Evolutionary conservation across 2,329 filamentous ascomycete genomes (phyloP).

Genomic region (Colletotrichum nymphaeae): DNA sequence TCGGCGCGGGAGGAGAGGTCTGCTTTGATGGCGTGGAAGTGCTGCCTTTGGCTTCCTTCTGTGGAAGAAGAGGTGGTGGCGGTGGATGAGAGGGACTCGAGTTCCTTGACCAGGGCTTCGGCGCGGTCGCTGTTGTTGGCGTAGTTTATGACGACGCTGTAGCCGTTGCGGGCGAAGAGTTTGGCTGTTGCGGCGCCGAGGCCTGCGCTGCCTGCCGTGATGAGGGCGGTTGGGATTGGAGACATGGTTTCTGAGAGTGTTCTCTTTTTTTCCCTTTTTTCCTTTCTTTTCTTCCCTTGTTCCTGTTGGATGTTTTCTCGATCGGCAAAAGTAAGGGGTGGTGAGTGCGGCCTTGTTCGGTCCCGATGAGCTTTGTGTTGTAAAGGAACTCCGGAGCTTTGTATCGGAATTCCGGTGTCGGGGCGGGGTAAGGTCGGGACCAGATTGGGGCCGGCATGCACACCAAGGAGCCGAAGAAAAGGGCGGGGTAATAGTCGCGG

Average conservation of each 20-base stretch:
- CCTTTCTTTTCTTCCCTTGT: neutral
- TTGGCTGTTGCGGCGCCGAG: conserved; percentile 71
- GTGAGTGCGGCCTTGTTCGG: neutral
- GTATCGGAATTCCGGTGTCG: neutral
- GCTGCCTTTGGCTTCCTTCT: conserved; percentile 23
- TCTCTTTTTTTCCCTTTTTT: neutral
- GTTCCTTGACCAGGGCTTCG: conserved; percentile 61
- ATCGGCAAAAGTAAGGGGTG: neutral
- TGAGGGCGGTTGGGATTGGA: conserved; percentile 43
- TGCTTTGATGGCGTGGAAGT: conserved; percentile 68
- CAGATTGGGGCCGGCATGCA: neutral
- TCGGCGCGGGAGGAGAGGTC: conserved; percentile 73
- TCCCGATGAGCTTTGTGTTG: neutral
- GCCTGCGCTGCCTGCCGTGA: conserved; percentile 58
- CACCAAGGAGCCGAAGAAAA: neutral
- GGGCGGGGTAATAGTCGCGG: neutral
- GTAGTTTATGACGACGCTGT: conserved; percentile 77
- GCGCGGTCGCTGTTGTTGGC: conserved; percentile 66
- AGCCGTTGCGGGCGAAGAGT: conserved; percentile 71
- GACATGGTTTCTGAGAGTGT: neutral
- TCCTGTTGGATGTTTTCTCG: neutral
- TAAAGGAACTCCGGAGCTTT: neutral
- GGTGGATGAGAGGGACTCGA: conserved; percentile 53
- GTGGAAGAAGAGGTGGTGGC: conserved; percentile 42
- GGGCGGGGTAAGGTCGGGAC: conserved; percentile 8